Percentiles rank a stretch among this genome's conserved stretches.
These are phyloP conservation scores for Magnaporthiopsis rhizophila DNA, from an alignment of 2,329 filamentous ascomycete species.

Conservation along the genomic window DNA sequence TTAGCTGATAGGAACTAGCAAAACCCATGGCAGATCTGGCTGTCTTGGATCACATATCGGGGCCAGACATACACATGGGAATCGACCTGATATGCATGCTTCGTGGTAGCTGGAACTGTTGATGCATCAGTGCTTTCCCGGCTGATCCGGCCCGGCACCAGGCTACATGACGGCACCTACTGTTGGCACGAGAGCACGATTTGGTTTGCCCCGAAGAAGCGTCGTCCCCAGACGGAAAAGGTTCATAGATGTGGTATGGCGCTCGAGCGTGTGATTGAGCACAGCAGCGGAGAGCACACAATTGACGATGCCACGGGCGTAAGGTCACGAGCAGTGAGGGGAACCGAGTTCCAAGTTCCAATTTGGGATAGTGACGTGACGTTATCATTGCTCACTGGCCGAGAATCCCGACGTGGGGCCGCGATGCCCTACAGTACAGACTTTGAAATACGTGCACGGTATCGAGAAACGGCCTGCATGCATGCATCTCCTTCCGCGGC, in stretches of 20 bases:
- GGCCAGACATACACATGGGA: constrained; percentile 65
- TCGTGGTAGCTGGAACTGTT: constrained; percentile 30
- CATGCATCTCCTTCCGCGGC: too few species aligned
- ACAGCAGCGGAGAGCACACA: neutral
- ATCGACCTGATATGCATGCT: constrained; percentile 82
- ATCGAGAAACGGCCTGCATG: too few species aligned
- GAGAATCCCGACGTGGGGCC: too few species aligned
- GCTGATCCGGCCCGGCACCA: neutral
- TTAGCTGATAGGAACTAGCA: neutral
- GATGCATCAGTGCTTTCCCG: neutral
- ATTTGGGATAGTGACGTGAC: neutral
- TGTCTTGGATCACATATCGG: neutral
- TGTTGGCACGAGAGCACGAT: neutral
- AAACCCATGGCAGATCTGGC: neutral
- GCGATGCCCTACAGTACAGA: too few species aligned
- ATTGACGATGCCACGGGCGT: neutral
- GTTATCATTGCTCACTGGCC: neutral
- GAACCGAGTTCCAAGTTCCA: neutral
- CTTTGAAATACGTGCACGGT: neutral
- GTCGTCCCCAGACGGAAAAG: neutral
- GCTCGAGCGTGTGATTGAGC: neutral
- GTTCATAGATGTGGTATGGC: neutral
- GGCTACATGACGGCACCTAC: neutral
- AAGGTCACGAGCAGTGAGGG: neutral
- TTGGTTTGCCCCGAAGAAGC: neutral